Percentiles rank a stretch among this genome's conserved stretches.
These are phyloP conservation scores for Trichoderma pleuroti DNA, from an alignment of 2,329 filamentous ascomycete species.

Conservation along the genomic window DNA sequence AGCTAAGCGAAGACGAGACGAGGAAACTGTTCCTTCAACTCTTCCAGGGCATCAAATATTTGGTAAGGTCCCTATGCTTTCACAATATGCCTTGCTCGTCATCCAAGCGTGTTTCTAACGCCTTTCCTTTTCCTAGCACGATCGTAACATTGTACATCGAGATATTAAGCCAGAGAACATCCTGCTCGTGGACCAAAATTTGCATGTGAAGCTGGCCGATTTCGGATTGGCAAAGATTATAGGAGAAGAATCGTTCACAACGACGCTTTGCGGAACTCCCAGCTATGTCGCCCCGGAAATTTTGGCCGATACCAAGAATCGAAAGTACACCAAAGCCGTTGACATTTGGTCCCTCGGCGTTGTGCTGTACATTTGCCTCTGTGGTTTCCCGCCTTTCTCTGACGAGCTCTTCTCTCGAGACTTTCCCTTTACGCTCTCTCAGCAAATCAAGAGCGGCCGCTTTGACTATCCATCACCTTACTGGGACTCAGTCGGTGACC, in stretches of 20 bases:
- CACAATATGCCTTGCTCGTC: not conserved
- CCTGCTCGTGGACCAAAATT: slow-evolving; percentile 75
- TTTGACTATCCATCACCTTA: slow-evolving; percentile 97
- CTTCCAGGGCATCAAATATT: slow-evolving; percentile 90
- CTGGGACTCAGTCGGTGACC: slow-evolving; percentile 63
- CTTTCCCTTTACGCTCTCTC: slow-evolving; percentile 80
- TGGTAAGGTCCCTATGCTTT: slow-evolving; percentile 57
- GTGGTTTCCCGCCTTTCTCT: slow-evolving; percentile 94
- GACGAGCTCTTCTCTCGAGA: slow-evolving; percentile 81
- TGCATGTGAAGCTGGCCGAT: slow-evolving; percentile 89
- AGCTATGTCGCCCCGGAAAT: slow-evolving; percentile 97
- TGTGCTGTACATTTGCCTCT: slow-evolving; percentile 94
- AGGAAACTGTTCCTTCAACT: slow-evolving; percentile 86
- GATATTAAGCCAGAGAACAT: slow-evolving; percentile 99
- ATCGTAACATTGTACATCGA: slow-evolving; percentile 93
- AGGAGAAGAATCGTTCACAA: slow-evolving; percentile 96
- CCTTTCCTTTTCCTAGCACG: slow-evolving; percentile 61
- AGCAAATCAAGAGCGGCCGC: slow-evolving; percentile 83
- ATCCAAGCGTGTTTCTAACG: not conserved
- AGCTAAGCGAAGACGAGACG: slow-evolving; percentile 77
- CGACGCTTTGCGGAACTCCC: slow-evolving; percentile 92
- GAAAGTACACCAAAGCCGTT: slow-evolving; percentile 91
- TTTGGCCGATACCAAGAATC: slow-evolving; percentile 72
- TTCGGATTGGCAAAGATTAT: slow-evolving; percentile 98
- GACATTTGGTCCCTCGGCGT: slow-evolving; percentile 98